These are phyloP conservation scores for Fusarium irregulare DNA, from an alignment of 2,329 filamentous ascomycete species.

Conservation along the genomic window DNA sequence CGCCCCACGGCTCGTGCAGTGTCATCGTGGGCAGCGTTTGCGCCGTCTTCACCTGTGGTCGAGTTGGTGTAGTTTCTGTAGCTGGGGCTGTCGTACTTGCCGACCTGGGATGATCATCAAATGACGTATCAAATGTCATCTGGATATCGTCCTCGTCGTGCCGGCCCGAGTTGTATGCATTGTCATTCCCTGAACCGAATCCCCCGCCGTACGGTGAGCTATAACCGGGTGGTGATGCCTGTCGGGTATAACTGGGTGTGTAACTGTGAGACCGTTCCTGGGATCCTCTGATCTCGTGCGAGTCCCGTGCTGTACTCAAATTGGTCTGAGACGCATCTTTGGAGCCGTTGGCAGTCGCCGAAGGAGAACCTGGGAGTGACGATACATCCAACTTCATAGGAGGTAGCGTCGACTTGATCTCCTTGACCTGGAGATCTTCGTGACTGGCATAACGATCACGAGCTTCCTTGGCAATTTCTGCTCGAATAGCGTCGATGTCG, in stretches of 20 bases:
- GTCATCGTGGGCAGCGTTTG: slow-evolving; percentile 64
- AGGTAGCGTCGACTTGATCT: slow-evolving; percentile 88
- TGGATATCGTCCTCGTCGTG: slow-evolving; percentile 64
- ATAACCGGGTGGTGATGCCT: slow-evolving; percentile 32
- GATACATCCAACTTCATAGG: slow-evolving; percentile 82
- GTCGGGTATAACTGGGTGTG: slow-evolving; percentile 40
- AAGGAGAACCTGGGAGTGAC: slow-evolving; percentile 45
- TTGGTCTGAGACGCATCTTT: slow-evolving; percentile 35
- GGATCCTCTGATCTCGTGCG: slow-evolving; percentile 41
- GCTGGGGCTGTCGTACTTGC: slow-evolving; percentile 41
- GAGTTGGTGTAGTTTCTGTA: slow-evolving; percentile 47
- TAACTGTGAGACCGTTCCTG: slow-evolving; percentile 40
- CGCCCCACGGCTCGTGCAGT: slow-evolving; percentile 75
- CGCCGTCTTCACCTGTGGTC: slow-evolving; percentile 51
- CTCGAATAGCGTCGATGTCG: slow-evolving; percentile 92
- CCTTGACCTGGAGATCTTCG: slow-evolving; percentile 71
- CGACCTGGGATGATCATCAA: slow-evolving; percentile 53
- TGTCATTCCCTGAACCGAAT: slow-evolving; percentile 26
- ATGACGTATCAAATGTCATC: slow-evolving; percentile 79
- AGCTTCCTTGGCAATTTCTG: slow-evolving; percentile 79
- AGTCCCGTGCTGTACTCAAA: slow-evolving; percentile 32
- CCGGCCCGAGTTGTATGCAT: slow-evolving; percentile 44
- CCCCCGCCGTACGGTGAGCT: slow-evolving; percentile 38
- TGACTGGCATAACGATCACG: slow-evolving; percentile 62
- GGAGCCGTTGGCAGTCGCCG: slow-evolving; percentile 35